Conservation (phyloP, 345 rosid species). For the Clausena lansium region DNA sequence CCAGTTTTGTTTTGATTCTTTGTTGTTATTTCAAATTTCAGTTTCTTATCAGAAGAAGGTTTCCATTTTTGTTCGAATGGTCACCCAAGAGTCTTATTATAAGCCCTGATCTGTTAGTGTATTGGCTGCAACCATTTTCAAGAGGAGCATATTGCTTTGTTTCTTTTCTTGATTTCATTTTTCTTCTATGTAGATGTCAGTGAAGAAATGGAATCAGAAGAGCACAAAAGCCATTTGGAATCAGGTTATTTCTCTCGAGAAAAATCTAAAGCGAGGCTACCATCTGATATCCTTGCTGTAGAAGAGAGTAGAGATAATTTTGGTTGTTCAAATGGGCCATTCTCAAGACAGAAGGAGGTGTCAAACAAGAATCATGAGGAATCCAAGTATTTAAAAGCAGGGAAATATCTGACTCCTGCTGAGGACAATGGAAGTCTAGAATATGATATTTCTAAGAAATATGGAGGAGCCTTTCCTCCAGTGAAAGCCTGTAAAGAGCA, state of each 20-base stretch:
- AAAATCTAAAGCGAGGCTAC: slow-evolving; percentile 16
- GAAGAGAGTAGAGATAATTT: slow-evolving; percentile 15
- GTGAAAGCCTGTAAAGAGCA: slow-evolving; percentile 13
- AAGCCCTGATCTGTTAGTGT: background rate
- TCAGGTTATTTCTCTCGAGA: slow-evolving; percentile 23
- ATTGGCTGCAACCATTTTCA: slow-evolving; percentile 16
- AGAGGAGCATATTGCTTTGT: slow-evolving; percentile 20
- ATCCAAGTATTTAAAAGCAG: slow-evolving; percentile 22
- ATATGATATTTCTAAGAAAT: slow-evolving; percentile 11
- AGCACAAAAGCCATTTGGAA: slow-evolving; percentile 17
- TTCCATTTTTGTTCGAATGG: slow-evolving; percentile 7
- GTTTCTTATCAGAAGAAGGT: background rate
- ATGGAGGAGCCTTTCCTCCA: background rate
- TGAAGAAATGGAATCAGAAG: slow-evolving; percentile 28
- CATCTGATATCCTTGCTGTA: slow-evolving; percentile 11
- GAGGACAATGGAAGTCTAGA: slow-evolving; percentile 26
- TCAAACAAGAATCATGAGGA: slow-evolving; percentile 20
- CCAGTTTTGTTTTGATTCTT: slow-evolving; percentile 8
- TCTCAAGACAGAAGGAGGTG: slow-evolving; percentile 22
- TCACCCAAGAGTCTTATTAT: slow-evolving; percentile 9
- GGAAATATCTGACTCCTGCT: slow-evolving; percentile 14
- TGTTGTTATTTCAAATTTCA: background rate
- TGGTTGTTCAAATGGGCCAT: slow-evolving; percentile 26
- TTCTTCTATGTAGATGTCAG: slow-evolving; percentile 49
- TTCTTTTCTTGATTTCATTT: slow-evolving; percentile 28